phyloP scores from a whole-genome alignment of 345 rosid species.

The Citrus trifoliata region DNA sequence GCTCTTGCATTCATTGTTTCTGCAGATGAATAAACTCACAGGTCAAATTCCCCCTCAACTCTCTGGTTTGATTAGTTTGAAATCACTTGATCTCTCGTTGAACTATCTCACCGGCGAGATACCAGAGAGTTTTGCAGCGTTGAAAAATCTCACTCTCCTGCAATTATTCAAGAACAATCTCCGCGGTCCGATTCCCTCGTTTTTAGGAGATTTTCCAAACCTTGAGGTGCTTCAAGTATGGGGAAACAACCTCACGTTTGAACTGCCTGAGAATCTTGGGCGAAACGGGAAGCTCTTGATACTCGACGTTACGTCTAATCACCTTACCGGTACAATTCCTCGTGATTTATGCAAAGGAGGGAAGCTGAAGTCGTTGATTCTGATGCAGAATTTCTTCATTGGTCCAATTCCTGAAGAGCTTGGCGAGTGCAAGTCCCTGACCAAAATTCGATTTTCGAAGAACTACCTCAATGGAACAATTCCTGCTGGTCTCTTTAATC shows the following conservation, averaged over 20 bases:
- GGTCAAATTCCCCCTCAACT: slow-evolving; percentile 73
- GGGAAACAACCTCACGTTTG: slow-evolving; percentile 73
- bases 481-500: slow-evolving; percentile 65
- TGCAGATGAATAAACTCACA: slow-evolving; percentile 64
- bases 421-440: slow-evolving; percentile 66
- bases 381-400: slow-evolving; percentile 64
- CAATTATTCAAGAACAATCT: slow-evolving; percentile 63
- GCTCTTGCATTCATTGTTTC: slow-evolving; percentile 59
- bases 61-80: slow-evolving; percentile 54
- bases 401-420: slow-evolving; percentile 69
- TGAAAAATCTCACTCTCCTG: slow-evolving; percentile 51
- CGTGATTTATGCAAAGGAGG: slow-evolving; percentile 65
- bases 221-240: slow-evolving; percentile 67
- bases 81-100: slow-evolving; percentile 70
- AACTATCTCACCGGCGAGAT: slow-evolving; percentile 71
- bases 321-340: slow-evolving; percentile 73
- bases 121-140: slow-evolving; percentile 51
- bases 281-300: slow-evolving; percentile 51
- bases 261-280: slow-evolving; percentile 68
- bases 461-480: slow-evolving; percentile 61
- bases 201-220: slow-evolving; percentile 62
- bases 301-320: slow-evolving; percentile 67
- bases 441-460: slow-evolving; percentile 43
- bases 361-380: slow-evolving; percentile 43
- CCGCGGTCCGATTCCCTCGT: slow-evolving; percentile 61